Percentiles rank a stretch among this genome's conserved stretches.
Conservation (phyloP, 2,329 filamentous ascomycete species). For the Ustilaginoidea virens region DNA sequence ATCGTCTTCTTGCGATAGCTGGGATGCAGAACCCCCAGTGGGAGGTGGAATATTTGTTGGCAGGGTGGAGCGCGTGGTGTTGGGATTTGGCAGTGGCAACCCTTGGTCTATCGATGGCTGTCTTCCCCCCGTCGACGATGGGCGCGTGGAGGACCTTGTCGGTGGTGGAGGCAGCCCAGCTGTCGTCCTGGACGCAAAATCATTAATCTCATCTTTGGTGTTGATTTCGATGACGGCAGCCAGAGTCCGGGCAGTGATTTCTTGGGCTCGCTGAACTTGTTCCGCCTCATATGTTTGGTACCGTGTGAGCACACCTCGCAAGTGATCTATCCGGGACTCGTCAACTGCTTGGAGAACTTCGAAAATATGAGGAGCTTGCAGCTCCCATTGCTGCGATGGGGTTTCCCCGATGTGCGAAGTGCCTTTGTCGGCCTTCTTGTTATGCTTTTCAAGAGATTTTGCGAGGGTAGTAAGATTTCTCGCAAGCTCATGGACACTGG, state of each 20-base stretch:
- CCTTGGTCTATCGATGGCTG: slow-evolving; percentile 6
- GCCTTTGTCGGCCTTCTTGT: slow-evolving; percentile 61
- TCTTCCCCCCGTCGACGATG: slow-evolving; percentile 16
- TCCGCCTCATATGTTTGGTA: slow-evolving; percentile 88
- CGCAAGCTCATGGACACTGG: slow-evolving; percentile 67
- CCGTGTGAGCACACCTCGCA: slow-evolving; percentile 83
- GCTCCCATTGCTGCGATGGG: slow-evolving; percentile 80
- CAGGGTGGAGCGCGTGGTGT: slow-evolving; percentile 1
- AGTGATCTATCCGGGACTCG: slow-evolving; percentile 74
- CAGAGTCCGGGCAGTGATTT: slow-evolving; percentile 63
- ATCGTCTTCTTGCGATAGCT: slow-evolving; percentile 5
- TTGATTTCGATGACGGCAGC: slow-evolving; percentile 74
- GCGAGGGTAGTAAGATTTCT: slow-evolving; percentile 68
- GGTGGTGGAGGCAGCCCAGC: slow-evolving; percentile 21
- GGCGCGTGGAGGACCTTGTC: slow-evolving; percentile 25
- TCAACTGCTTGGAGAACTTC: slow-evolving; percentile 85
- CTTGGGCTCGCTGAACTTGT: slow-evolving; percentile 60
- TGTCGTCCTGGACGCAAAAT: slow-evolving; percentile 37
- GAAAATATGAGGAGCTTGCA: slow-evolving; percentile 87
- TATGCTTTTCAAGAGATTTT: slow-evolving; percentile 75
- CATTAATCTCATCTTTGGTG: slow-evolving; percentile 73
- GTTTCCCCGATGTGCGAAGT: slow-evolving; percentile 65
- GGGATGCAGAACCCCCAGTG: slow-evolving; percentile 2
- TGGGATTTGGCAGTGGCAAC: not conserved
- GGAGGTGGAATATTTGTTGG: slow-evolving; percentile 3